phyloP scores from a whole-genome alignment of 352 stramenopile species.

The Pelagophyceae sp. region DNA sequence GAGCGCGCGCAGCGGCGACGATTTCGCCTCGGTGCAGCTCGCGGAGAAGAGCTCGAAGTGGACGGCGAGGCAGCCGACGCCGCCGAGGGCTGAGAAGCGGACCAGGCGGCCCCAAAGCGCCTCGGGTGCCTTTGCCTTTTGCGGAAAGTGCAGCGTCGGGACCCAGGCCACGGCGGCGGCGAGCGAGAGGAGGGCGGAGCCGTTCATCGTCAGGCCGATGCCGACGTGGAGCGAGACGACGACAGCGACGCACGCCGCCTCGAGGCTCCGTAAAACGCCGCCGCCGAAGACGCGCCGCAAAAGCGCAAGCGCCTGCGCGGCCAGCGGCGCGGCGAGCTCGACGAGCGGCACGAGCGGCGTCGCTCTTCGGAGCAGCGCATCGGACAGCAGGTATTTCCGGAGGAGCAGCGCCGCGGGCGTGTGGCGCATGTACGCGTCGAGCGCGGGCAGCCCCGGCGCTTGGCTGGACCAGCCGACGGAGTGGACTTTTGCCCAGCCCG shows the following conservation, averaged over 20 bases:
- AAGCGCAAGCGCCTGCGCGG: too few species aligned
- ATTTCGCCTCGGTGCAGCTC: neutral
- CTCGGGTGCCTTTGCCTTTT: neutral
- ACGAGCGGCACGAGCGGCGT: constrained; percentile 1
- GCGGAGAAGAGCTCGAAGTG: neutral
- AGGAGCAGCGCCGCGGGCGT: neutral
- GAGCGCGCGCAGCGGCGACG: neutral
- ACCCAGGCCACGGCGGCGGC: neutral
- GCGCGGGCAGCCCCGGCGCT: neutral
- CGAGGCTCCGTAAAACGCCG: neutral
- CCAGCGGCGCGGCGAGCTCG: neutral
- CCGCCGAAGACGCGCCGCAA: neutral
- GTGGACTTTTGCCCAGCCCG: neutral
- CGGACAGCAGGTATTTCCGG: neutral
- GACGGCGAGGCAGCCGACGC: too few species aligned
- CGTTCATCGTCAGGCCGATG: constrained; percentile 17
- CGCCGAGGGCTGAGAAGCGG: neutral
- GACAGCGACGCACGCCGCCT: neutral
- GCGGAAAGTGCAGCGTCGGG: neutral
- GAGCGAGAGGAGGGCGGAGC: constrained; percentile 1
- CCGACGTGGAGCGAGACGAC: neutral
- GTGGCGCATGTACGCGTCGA: constrained; percentile 9
- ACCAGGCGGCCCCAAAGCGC: neutral
- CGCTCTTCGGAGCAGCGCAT: neutral
- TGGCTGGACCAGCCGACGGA: neutral